These are phyloP conservation scores for Claviceps pazoutovae DNA, from an alignment of 2,329 filamentous ascomycete species.

Conservation along the genomic window DNA sequence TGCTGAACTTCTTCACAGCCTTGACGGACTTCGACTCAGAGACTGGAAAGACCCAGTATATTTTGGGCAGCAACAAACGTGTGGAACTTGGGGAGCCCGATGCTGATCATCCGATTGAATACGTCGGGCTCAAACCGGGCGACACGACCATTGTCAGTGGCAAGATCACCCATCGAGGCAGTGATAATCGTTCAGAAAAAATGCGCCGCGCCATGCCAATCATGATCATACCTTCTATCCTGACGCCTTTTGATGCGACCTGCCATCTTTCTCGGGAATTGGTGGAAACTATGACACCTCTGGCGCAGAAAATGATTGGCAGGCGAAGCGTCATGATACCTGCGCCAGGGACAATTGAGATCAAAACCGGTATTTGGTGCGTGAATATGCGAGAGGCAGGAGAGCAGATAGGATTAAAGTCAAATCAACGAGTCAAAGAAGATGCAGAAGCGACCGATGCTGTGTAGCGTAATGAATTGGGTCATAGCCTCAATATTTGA, in stretches of 20 bases:
- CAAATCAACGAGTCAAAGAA: too few relatives aligned
- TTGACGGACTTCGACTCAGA: background rate
- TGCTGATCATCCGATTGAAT: background rate
- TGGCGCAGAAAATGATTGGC: background rate
- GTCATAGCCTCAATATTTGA: too few relatives aligned
- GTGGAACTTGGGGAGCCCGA: background rate
- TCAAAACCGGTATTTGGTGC: background rate
- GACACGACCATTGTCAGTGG: background rate
- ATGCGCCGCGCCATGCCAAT: background rate
- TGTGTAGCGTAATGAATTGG: too few relatives aligned
- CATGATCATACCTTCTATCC: background rate
- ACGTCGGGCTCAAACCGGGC: background rate
- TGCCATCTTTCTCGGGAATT: background rate
- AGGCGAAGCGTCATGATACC: background rate
- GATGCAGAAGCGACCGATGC: too few relatives aligned
- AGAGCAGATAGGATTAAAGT: too few relatives aligned
- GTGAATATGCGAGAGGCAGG: background rate
- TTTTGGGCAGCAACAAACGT: background rate
- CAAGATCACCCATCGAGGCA: background rate
- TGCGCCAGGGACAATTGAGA: background rate
- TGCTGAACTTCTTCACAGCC: background rate
- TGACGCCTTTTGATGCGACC: background rate
- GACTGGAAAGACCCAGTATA: background rate
- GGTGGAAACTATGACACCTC: background rate
- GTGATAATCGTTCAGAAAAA: background rate